phyloP scores from a whole-genome alignment of 2,329 filamentous ascomycete species.

The Fusarium nanum region DNA sequence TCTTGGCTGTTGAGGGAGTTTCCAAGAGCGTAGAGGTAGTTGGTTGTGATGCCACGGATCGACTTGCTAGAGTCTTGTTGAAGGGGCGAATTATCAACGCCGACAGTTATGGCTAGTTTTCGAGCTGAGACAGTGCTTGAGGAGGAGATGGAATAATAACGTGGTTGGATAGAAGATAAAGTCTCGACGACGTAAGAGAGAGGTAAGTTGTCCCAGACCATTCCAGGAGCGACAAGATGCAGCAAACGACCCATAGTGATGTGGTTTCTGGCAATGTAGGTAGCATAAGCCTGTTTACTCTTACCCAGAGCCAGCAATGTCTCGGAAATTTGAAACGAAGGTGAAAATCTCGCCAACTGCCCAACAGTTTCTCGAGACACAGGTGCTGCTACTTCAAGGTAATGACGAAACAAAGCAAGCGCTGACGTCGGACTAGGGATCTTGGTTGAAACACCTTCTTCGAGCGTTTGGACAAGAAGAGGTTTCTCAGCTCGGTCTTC shows the following conservation, averaged over 20 bases:
- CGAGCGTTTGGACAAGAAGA: conserved; percentile 40
- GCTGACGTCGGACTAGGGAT: conserved; percentile 56
- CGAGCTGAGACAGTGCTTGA: conserved; percentile 55
- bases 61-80: conserved; percentile 17
- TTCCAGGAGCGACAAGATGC: conserved; percentile 20
- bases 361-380: conserved; percentile 56
- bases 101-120: conserved; percentile 43
- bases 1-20: conserved; percentile 17
- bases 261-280: conserved; percentile 39
- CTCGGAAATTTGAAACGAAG: conserved; percentile 58
- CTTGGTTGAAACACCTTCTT: conserved; percentile 31
- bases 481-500: conserved; percentile 38
- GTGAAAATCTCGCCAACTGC: conserved; percentile 59
- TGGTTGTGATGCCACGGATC: conserved; percentile 44
- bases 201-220: conserved; percentile 40
- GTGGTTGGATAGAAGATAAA: conserved; percentile 62
- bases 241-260: conserved; percentile 46
- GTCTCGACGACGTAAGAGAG: conserved; percentile 67
- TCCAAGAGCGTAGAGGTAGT: conserved; percentile 43
- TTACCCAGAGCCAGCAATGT: conserved; percentile 24
- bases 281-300: conserved; percentile 38
- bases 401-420: conserved; percentile 55
- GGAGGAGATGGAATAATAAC: conserved; percentile 72
- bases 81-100: conserved; percentile 34
- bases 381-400: conserved; percentile 57